phyloP scores from a whole-genome alignment of 176 grass and related monocot species.

The Stipa capillata region DNA sequence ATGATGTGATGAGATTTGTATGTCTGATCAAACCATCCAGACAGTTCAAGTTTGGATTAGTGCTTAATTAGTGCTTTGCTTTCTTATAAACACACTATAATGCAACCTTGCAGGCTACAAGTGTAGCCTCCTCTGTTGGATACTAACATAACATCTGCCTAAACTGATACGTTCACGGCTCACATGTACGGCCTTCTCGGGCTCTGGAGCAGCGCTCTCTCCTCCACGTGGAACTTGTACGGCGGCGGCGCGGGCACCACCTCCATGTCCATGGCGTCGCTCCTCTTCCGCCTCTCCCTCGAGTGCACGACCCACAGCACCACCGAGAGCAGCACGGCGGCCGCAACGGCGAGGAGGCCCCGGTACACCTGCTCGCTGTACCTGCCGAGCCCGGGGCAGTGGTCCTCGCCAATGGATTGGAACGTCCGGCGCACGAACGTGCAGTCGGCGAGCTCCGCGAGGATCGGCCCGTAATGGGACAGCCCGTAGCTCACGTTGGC shows the following conservation, averaged over 20 bases:
- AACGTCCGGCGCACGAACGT: conserved; percentile 43
- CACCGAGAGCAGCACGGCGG: conserved; percentile 21
- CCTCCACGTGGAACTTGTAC: conserved; percentile 7
- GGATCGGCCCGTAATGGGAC: conserved; percentile 25
- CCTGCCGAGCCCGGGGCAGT: conserved; percentile 36
- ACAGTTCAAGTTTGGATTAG: neutral
- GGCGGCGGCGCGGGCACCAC: neutral
- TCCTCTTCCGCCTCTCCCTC: conserved; percentile 29
- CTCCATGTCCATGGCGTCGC: conserved; percentile 20
- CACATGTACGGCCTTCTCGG: conserved; percentile 3
- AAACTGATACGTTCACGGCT: neutral
- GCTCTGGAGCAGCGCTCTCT: conserved; percentile 22
- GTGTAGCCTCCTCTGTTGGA: neutral
- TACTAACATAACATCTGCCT: neutral
- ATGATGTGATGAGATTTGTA: neutral
- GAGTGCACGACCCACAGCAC: conserved; percentile 39
- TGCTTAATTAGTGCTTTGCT: neutral
- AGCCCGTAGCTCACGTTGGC: conserved; percentile 47
- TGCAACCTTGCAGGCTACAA: neutral
- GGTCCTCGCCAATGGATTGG: conserved; percentile 11
- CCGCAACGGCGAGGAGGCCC: conserved; percentile 24
- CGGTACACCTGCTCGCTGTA: conserved; percentile 49
- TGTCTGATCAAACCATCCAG: neutral
- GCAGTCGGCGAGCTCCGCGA: conserved; percentile 41
- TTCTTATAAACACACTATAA: neutral